Percentiles rank a stretch among this genome's conserved stretches.
Conservation (phyloP, 1,284 basidiomycete species). For the Sparassis latifolia region DNA sequence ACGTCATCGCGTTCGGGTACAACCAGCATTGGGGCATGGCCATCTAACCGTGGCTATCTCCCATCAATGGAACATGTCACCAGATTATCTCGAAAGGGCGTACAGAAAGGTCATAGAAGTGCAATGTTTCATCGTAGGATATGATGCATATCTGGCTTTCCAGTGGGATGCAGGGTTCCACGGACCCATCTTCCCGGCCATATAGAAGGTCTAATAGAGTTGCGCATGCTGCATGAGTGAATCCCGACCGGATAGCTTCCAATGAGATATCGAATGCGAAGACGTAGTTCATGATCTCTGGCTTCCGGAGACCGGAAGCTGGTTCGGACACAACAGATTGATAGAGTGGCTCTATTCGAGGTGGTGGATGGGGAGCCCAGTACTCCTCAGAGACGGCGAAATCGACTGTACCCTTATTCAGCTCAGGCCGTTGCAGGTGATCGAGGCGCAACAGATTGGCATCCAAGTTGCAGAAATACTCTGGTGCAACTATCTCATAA, state of each 20-base stretch:
- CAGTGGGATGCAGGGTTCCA: conserved; percentile 47
- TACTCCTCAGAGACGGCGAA: conserved; percentile 85
- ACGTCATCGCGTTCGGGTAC: conserved; percentile 89
- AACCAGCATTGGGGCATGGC: conserved; percentile 73
- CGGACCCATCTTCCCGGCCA: conserved; percentile 33
- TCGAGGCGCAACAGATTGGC: conserved; percentile 80
- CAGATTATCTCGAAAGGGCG: conserved; percentile 24
- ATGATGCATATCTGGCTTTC: conserved; percentile 68
- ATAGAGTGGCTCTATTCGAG: conserved; percentile 47
- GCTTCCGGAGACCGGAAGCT: conserved; percentile 42
- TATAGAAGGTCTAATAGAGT: conserved; percentile 67
- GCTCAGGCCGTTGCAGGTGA: conserved; percentile 78
- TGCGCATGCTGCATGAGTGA: conserved; percentile 67
- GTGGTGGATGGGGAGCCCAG: conserved; percentile 72
- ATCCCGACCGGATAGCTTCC: conserved; percentile 67
- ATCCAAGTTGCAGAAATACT: conserved; percentile 87
- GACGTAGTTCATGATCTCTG: conserved; percentile 72
- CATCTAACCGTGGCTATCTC: conserved; percentile 41
- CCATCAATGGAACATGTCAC: neutral
- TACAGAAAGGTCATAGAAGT: conserved; percentile 90
- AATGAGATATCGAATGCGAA: conserved; percentile 87
- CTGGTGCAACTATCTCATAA: conserved; percentile 51
- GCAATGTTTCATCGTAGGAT: conserved; percentile 79
- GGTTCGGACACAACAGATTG: conserved; percentile 41
- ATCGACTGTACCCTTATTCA: conserved; percentile 90